Evolutionary conservation across 2,329 filamentous ascomycete species (phyloP), one percentile per base, ranked within the genome.

Genomic region (Penicillium vulpinum): DNA sequence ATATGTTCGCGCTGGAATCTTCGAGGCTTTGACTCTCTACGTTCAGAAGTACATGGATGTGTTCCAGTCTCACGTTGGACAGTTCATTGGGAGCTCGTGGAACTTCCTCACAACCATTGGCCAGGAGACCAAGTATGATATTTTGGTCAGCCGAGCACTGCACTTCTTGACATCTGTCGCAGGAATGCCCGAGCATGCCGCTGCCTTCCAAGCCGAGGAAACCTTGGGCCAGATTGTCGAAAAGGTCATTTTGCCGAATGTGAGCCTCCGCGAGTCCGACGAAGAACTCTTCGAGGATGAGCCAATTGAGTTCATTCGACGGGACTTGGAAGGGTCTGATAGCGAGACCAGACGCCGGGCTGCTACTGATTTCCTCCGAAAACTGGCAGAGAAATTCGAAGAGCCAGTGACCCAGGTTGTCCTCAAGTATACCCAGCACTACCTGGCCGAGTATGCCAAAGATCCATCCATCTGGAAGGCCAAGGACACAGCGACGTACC

Each of bases 231-330:
- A 96, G 72, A 90, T 99, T 51, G 90, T 97, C 10, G 92, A 97
- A 73, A 96, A 96, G 77, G 94, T 97, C 57, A 90, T 99, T 55
- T 78, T 99, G 62, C 93, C 94, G 10, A 99, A 99, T 69, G 86
- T 99, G 57, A 89, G 89, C 16, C 80, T 99, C 58, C 87, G 95
- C 63, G 94, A 97, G 69, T 94, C 92, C 0, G 95, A 99, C 64
- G 84, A 96, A 53, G 94, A 99, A 73, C 83, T 96, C 64, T 97
- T 99, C 67, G 94, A 99, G 72, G 95, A 99, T 71, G 95, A 99
- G 78, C 94, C 94, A 0, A 99, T 99, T 63, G 94, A 99, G 75
- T 99, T 96, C 72, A 99, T 99, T 70, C 85, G 94, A 61, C 85
- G 92, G 68, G 94, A 99, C 74, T 81, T 99, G 46, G 94, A 99